Percentiles rank a stretch among this genome's conserved stretches.
Evolutionary conservation across 805 yeast genomes (phyloP).

Genomic region (Zygotorulaspora sp.): DNA sequence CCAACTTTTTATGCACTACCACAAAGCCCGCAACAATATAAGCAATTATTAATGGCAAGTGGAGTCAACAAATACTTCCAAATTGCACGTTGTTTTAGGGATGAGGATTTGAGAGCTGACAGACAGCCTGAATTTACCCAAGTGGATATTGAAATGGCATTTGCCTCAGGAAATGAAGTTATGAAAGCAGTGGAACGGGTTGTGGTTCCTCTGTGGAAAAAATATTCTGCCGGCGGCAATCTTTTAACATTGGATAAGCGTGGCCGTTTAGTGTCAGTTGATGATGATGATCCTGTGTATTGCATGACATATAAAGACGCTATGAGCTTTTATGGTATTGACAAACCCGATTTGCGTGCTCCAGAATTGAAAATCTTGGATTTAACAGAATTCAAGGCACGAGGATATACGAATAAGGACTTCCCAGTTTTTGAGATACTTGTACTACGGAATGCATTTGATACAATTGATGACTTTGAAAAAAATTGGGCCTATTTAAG

Average conservation of each 20-base stretch:
- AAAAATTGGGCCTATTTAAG: slow-evolving; percentile 39
- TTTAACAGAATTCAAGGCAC: slow-evolving; percentile 40
- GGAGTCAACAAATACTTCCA: slow-evolving; percentile 86
- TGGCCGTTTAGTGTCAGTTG: slow-evolving; percentile 22
- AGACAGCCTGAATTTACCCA: slow-evolving; percentile 98
- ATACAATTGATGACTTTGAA: slow-evolving; percentile 26
- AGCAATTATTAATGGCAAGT: slow-evolving; percentile 90
- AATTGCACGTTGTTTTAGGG: slow-evolving; percentile 90
- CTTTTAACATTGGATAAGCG: slow-evolving; percentile 32
- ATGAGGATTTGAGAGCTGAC: slow-evolving; percentile 90
- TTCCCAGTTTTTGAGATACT: slow-evolving; percentile 76
- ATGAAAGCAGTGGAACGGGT: slow-evolving; percentile 57
- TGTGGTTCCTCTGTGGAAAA: slow-evolving; percentile 52
- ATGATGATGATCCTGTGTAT: slow-evolving; percentile 31
- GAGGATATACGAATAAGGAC: slow-evolving; percentile 36
- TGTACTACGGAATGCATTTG: slow-evolving; percentile 50
- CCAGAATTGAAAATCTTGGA: slow-evolving; percentile 49
- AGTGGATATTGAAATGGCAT: slow-evolving; percentile 91
- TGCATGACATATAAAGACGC: slow-evolving; percentile 65
- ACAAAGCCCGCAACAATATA: slow-evolving; percentile 97
- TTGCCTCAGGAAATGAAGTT: slow-evolving; percentile 65
- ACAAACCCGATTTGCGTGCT: slow-evolving; percentile 83
- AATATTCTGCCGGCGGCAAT: slow-evolving; percentile 33
- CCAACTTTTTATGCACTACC: slow-evolving; percentile 78
- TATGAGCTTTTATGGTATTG: slow-evolving; percentile 74